Percentiles rank a stretch among this genome's conserved stretches.
Conservation (phyloP, 345 rosid species). For the Cardamine chenopodiifolia region DNA sequence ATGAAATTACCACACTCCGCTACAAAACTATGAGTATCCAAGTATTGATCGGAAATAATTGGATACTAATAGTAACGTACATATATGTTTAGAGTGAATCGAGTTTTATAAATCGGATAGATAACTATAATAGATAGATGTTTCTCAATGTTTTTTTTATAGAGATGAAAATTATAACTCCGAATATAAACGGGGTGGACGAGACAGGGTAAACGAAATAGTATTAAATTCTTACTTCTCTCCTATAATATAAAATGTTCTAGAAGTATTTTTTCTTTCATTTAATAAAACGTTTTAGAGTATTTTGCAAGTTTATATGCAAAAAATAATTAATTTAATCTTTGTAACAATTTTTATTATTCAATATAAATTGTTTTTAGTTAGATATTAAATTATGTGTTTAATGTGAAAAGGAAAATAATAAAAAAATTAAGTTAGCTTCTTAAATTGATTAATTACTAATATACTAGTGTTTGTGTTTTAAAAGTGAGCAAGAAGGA, state of each 20-base stretch:
- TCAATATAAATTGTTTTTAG: no score
- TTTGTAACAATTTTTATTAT: no score
- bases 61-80: background rate
- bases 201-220: background rate
- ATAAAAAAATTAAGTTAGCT: no score
- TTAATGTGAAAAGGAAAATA: no score
- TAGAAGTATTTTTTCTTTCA: no score
- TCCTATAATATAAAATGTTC: no score
- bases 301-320: no score
- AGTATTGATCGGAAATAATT: background rate
- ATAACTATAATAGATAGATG: background rate
- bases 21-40: background rate
- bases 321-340: no score
- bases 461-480: slow-evolving; percentile 10
- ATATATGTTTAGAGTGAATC: background rate
- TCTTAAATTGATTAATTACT: background rate
- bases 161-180: background rate
- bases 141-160: no score
- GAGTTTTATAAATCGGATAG: background rate
- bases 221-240: no score
- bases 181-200: background rate
- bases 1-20: slow-evolving; percentile 11
- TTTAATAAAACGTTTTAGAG: no score
- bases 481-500: slow-evolving; percentile 9
- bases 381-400: no score